phyloP scores from a whole-genome alignment of 1,284 basidiomycete species.

The Moniliophthora roreri region DNA sequence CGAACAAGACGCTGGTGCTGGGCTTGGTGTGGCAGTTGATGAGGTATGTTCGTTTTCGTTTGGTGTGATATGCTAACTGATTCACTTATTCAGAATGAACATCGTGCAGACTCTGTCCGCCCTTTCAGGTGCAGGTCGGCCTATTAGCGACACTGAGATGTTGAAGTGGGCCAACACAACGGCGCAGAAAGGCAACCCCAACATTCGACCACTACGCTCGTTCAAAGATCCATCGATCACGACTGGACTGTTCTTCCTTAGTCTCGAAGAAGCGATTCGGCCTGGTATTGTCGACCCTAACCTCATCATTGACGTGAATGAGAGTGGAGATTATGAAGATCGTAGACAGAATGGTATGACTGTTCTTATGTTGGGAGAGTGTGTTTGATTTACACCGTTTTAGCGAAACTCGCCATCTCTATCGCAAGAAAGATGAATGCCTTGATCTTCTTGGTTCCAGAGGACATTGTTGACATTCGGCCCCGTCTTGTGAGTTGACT shows the following conservation, averaged over 20 bases:
- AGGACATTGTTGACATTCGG: constrained; percentile 91
- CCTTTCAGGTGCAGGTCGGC: constrained; percentile 73
- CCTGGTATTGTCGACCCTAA: constrained; percentile 95
- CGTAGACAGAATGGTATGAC: constrained; percentile 85
- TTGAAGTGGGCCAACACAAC: constrained; percentile 95
- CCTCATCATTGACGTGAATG: constrained; percentile 68
- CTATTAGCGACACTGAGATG: constrained; percentile 91
- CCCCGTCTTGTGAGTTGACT: constrained; percentile 67
- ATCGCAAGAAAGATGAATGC: constrained; percentile 98
- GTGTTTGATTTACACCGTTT: neutral
- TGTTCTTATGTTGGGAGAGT: neutral
- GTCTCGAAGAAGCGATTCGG: constrained; percentile 87
- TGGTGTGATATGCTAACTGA: neutral
- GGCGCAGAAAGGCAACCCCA: constrained; percentile 71
- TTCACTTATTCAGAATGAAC: constrained; percentile 57
- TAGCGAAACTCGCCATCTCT: constrained; percentile 95
- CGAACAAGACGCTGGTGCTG: constrained; percentile 86
- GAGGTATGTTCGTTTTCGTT: constrained; percentile 52
- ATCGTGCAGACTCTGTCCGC: constrained; percentile 90
- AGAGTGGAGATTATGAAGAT: constrained; percentile 82
- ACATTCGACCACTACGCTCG: constrained; percentile 76
- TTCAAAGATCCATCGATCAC: constrained; percentile 95
- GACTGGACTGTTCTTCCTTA: constrained; percentile 92
- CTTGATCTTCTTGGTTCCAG: constrained; percentile 96
- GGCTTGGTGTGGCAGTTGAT: constrained; percentile 98